These are phyloP conservation scores for Komagataella phaffii DNA, from an alignment of 805 yeast genomes.

Conservation along the genomic window DNA sequence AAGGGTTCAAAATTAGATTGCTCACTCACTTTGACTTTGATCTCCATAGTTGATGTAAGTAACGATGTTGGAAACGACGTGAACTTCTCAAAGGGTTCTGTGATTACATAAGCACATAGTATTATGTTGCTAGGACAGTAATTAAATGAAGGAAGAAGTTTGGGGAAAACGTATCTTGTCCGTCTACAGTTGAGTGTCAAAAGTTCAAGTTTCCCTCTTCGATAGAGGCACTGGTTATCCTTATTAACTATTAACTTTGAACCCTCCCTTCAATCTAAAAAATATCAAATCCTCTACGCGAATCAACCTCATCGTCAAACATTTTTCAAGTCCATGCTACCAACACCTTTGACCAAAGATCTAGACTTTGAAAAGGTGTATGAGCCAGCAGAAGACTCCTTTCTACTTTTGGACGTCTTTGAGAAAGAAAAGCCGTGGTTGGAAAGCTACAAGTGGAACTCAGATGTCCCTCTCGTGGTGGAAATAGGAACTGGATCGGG, in stretches of 20 bases:
- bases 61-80: not conserved
- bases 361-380: conserved; percentile 66
- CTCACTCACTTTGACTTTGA: conserved; percentile 45
- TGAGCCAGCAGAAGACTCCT: conserved; percentile 93
- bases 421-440: conserved; percentile 41
- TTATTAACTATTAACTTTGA: too few relatives aligned
- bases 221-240: not conserved
- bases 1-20: not conserved
- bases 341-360: conserved; percentile 52
- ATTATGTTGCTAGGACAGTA: not conserved
- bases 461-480: conserved; percentile 39
- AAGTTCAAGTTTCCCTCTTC: not conserved
- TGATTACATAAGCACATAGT: not conserved
- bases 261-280: too few relatives aligned
- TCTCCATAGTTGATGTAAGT: conserved; percentile 30
- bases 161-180: not conserved
- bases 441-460: conserved; percentile 5
- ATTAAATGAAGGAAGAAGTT: not conserved
- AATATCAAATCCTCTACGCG: not conserved
- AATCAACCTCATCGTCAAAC: not conserved
- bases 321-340: conserved; percentile 36
- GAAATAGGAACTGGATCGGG: conserved; percentile 95
- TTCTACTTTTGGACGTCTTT: conserved; percentile 65
- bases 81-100: not conserved
- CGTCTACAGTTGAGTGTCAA: not conserved